A percentile compares a stretch with the other conserved stretches of the same genome.
phyloP scores from a whole-genome alignment of 371 early-diverging fungal species.

The Parasitella parasitica region DNA sequence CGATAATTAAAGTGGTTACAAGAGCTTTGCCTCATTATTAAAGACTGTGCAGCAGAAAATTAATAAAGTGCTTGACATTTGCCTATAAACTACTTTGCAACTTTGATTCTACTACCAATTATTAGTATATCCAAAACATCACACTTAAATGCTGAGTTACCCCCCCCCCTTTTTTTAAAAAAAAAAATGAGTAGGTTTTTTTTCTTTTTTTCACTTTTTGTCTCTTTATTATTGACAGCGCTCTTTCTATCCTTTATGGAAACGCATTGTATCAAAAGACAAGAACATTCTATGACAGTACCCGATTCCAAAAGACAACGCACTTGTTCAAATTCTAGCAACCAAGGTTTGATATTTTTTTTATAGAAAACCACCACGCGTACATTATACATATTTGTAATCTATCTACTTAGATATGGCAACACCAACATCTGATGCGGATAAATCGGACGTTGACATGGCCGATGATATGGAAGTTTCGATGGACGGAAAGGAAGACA shows the following conservation, averaged over 20 bases:
- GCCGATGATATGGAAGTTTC: not conserved
- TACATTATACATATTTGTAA: not conserved
- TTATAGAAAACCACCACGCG: not conserved
- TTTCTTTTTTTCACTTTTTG: not conserved
- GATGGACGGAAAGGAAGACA: constrained; percentile 1
- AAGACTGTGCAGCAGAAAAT: too few relatives aligned
- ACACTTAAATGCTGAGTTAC: too few relatives aligned
- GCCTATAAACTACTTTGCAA: too few relatives aligned
- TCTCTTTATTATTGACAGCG: not conserved
- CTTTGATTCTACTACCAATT: too few relatives aligned
- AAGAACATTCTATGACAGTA: constrained; percentile 24
- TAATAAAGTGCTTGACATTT: too few relatives aligned
- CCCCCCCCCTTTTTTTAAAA: not conserved
- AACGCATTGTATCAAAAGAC: constrained; percentile 17
- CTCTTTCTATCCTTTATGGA: constrained; percentile 9
- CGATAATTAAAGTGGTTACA: too few relatives aligned
- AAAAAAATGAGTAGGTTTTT: too few relatives aligned
- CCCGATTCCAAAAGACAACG: constrained; percentile 29
- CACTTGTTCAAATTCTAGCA: constrained; percentile 14
- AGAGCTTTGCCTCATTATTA: too few relatives aligned
- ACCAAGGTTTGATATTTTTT: constrained; percentile 19
- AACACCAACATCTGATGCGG: not conserved
- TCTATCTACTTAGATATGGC: constrained; percentile 23
- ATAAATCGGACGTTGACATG: constrained; percentile 18
- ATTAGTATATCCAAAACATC: too few relatives aligned